These are phyloP conservation scores for Xylariales sp. DNA, from an alignment of 2,329 filamentous ascomycete genomes.

Conservation along the genomic window DNA sequence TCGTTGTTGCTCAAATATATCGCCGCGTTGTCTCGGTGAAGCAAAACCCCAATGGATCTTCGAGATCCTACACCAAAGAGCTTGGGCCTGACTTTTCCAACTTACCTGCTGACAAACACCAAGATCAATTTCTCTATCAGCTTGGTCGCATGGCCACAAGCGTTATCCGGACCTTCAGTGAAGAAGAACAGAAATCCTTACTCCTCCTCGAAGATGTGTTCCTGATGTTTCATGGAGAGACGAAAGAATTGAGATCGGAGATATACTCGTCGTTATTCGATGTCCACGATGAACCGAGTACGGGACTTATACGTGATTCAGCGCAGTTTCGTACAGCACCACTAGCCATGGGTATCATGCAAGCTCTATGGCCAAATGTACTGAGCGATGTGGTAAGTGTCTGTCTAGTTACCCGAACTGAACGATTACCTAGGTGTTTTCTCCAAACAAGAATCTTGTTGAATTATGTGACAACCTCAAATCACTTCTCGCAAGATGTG, in stretches of 20 bases:
- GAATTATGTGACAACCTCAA: no score
- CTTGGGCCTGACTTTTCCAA: not conserved
- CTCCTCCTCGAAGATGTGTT: slow-evolving; percentile 17
- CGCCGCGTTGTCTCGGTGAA: slow-evolving; percentile 9
- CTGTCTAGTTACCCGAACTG: no score
- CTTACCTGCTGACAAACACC: slow-evolving; percentile 7
- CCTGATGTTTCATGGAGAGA: slow-evolving; percentile 13
- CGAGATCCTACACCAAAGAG: slow-evolving; percentile 1
- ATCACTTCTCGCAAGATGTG: no score
- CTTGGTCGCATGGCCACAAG: slow-evolving; percentile 21
- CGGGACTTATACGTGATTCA: not conserved
- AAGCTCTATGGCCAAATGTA: slow-evolving; percentile 21
- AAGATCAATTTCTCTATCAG: slow-evolving; percentile 21
- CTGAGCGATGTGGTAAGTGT: slow-evolving; percentile 18
- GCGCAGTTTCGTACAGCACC: slow-evolving; percentile 16
- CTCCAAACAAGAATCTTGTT: no score
- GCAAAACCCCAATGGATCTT: slow-evolving; percentile 12
- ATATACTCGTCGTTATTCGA: not conserved
- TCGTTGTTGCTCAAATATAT: slow-evolving; percentile 23
- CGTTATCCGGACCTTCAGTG: slow-evolving; percentile 17
- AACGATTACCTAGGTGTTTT: no score
- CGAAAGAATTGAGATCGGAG: slow-evolving; percentile 4
- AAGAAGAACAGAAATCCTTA: slow-evolving; percentile 20
- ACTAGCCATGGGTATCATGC: slow-evolving; percentile 23
- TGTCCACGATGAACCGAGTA: not conserved